phyloP scores from a whole-genome alignment of 2,329 filamentous ascomycete genomes.

The Diaporthe citriasiana region DNA sequence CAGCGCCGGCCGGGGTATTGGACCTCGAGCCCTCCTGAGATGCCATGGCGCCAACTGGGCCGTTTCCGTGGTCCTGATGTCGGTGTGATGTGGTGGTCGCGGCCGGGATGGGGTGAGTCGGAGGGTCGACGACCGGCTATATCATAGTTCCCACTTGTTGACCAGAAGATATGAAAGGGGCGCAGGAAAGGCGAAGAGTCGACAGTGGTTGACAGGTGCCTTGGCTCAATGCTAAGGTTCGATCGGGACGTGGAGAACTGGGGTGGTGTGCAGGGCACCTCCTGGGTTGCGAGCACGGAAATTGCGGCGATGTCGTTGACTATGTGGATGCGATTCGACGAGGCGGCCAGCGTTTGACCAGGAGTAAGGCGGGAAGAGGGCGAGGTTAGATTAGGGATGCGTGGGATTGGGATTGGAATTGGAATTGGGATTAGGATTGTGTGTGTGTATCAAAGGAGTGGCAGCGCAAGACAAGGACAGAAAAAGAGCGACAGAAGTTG shows the following conservation, averaged over 20 bases:
- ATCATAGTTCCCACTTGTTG: slow-evolving; percentile 30
- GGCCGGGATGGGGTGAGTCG: slow-evolving; percentile 20
- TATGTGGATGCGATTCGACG: slow-evolving; percentile 12
- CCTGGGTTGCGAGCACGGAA: slow-evolving; percentile 29
- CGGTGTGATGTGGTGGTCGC: background rate
- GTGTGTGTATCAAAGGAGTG: slow-evolving; percentile 29
- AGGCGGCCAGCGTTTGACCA: slow-evolving; percentile 6
- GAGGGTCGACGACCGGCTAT: slow-evolving; percentile 13
- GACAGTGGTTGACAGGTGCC: slow-evolving; percentile 23
- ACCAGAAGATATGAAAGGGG: slow-evolving; percentile 2
- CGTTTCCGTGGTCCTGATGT: background rate
- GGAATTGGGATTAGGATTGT: background rate
- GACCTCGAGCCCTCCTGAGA: slow-evolving; percentile 54
- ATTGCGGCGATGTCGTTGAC: slow-evolving; percentile 22
- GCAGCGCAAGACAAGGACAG: slow-evolving; percentile 18
- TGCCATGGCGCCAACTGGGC: slow-evolving; percentile 52
- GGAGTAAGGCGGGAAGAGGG: slow-evolving; percentile 1
- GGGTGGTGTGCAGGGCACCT: slow-evolving; percentile 33
- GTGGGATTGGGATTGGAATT: background rate
- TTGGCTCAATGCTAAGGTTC: slow-evolving; percentile 19
- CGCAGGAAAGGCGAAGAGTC: background rate
- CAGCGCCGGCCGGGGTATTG: slow-evolving; percentile 49
- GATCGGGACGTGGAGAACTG: slow-evolving; percentile 22
- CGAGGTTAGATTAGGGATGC: slow-evolving; percentile 19
- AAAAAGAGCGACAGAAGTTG: slow-evolving; percentile 34